phyloP scores from a whole-genome alignment of 176 grass and related monocot species.

The Cocos nucifera region DNA sequence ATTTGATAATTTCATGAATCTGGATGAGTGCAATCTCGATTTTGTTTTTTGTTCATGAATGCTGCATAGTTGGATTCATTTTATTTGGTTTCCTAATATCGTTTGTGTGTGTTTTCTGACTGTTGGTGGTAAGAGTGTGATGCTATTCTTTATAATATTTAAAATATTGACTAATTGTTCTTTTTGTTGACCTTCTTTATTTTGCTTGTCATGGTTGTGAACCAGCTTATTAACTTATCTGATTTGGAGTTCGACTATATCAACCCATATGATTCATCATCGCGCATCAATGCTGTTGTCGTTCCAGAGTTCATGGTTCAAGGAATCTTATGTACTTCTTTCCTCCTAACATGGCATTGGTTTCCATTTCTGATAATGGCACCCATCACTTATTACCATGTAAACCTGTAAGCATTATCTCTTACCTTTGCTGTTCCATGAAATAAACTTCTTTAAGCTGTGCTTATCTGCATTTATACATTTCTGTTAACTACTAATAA shows the following conservation, averaged over 20 bases:
- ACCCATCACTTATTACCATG: slow-evolving; percentile 89
- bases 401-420: slow-evolving; percentile 55
- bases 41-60: too few species aligned
- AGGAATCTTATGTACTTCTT: slow-evolving; percentile 52
- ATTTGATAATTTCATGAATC: too few species aligned
- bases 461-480: neutral
- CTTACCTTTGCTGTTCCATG: neutral
- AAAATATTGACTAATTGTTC: neutral
- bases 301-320: slow-evolving; percentile 65
- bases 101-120: too few species aligned
- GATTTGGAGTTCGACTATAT: slow-evolving; percentile 97
- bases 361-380: slow-evolving; percentile 70
- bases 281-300: slow-evolving; percentile 70
- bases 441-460: slow-evolving; percentile 4
- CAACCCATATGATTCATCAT: slow-evolving; percentile 90
- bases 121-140: neutral
- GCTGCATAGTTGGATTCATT: too few species aligned
- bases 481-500: too few species aligned
- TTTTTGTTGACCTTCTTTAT: slow-evolving; percentile 15
- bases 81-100: too few species aligned
- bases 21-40: too few species aligned
- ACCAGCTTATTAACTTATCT: slow-evolving; percentile 75
- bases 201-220: slow-evolving; percentile 26
- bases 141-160: neutral
- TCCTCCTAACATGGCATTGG: slow-evolving; percentile 74